Base-by-base conservation (phyloP, 768 basidiomycete genomes). In the Pleurotus pulmonarius region DNA sequence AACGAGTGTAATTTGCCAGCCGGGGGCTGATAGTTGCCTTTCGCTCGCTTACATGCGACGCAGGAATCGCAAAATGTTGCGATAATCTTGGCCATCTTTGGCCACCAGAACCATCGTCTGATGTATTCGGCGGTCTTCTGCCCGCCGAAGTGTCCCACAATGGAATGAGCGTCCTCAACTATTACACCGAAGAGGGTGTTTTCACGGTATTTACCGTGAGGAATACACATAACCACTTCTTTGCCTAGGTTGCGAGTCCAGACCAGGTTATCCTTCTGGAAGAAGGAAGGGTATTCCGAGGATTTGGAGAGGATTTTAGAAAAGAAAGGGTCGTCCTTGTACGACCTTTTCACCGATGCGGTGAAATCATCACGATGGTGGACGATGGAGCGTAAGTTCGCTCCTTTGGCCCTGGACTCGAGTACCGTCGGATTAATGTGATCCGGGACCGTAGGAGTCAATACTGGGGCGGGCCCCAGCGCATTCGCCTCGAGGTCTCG, bases 31-130 rank as follows among this genome's bases (percentile, higher is more conserved):
- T 58, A 65, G 0, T 38, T 44, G 0, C 18, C 39, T 44, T 72
- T 73, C 0, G 67, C 26, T 11, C 39, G 34, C 24, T 66, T 64
- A 48, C 72, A 73, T 5, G 41, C 43, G 12, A 41, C 38, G 29
- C 69, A 72, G 0, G 62, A 57, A 13, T 47, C 53, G 25, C 69
- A 70, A 52, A 66, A 72, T 1, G 20, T 47, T 1, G 45, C 20
- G 1, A 63, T 60, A 18, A 69, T 69, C 4, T 59, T 63, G 0
- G 18, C 53, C 20, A 69, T 58, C 2, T 41, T 25, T 3, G 63
- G 64, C 65, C 64, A 65, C 73, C 70, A 74, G 51, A 62, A 70
- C 62, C 65, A 68, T 0, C 63, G 39, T 0, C 68, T 59, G 1
- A 72, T 38, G 15, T 62, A 62, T 7, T 62, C 58, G 9, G 46